Conservation (phyloP, 2,329 filamentous ascomycete species). For the Aspergillus hiratsukae region DNA sequence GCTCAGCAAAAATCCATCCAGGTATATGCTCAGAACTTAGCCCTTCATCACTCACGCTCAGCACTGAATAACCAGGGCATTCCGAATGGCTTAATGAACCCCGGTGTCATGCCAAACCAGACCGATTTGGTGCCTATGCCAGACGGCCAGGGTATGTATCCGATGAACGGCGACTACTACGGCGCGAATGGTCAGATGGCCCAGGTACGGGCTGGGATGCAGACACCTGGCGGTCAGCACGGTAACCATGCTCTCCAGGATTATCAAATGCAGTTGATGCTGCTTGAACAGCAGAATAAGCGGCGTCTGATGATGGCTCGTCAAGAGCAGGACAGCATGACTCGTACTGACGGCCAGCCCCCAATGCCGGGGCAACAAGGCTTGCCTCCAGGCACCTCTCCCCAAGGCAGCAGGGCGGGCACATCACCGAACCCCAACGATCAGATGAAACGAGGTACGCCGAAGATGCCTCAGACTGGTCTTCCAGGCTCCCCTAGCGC, state of each 20-base stretch:
- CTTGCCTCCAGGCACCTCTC: conserved; percentile 54
- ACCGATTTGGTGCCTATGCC: conserved; percentile 78
- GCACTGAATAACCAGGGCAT: conserved; percentile 75
- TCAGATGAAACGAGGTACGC: conserved; percentile 59
- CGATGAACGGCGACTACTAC: conserved; percentile 54
- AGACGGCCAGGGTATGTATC: conserved; percentile 50
- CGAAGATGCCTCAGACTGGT: conserved; percentile 55
- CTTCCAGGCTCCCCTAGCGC: conserved; percentile 56
- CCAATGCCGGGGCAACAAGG: conserved; percentile 42
- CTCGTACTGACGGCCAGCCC: conserved; percentile 47
- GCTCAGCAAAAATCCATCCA: conserved; percentile 79
- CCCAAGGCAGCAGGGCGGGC: conserved; percentile 52
- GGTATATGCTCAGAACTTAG: conserved; percentile 79
- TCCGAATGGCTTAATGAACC: conserved; percentile 65
- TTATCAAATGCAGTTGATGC: conserved; percentile 67
- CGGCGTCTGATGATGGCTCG: conserved; percentile 62
- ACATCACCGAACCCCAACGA: conserved; percentile 59
- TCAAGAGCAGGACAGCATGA: conserved; percentile 62
- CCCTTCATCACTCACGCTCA: conserved; percentile 72
- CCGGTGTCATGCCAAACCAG: conserved; percentile 64
- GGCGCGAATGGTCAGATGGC: conserved; percentile 53
- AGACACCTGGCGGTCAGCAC: conserved; percentile 38
- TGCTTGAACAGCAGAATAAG: conserved; percentile 66
- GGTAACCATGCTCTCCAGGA: conserved; percentile 63
- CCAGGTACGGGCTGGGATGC: conserved; percentile 35